These are phyloP conservation scores for Hordeum marinum DNA, from an alignment of 176 grass and related monocot species.

Conservation along the genomic window DNA sequence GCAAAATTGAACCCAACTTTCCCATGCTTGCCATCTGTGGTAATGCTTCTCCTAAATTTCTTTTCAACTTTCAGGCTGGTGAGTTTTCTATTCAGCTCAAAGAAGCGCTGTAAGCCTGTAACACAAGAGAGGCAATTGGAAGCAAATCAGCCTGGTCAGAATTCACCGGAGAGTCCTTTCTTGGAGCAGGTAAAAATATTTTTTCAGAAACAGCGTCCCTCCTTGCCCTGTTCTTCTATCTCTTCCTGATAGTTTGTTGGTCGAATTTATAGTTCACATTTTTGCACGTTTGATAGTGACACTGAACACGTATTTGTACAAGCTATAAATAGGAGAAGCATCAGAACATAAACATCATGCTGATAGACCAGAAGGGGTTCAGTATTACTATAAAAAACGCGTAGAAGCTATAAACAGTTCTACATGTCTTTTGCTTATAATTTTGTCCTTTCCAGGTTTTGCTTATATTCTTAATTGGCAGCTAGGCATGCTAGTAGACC, in stretches of 20 bases:
- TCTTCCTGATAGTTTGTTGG: slow-evolving; percentile 11
- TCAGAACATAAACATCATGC: too few relatives aligned
- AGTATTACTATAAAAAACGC: too few relatives aligned
- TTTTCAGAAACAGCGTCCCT: background rate
- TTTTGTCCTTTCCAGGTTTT: too few relatives aligned
- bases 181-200: slow-evolving; percentile 61
- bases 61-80: slow-evolving; percentile 57
- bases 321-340: too few relatives aligned
- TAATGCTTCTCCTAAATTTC: slow-evolving; percentile 5
- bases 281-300: too few relatives aligned
- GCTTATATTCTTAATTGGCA: too few relatives aligned
- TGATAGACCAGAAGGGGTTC: too few relatives aligned
- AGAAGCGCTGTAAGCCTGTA: slow-evolving; percentile 69
- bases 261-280: slow-evolving; percentile 25
- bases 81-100: slow-evolving; percentile 81
- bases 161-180: slow-evolving; percentile 72
- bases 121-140: slow-evolving; percentile 76
- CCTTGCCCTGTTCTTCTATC: background rate
- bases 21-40: background rate
- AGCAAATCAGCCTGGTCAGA: slow-evolving; percentile 47
- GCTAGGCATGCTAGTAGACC: too few relatives aligned
- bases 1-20: background rate
- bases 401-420: too few relatives aligned
- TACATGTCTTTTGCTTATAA: too few relatives aligned
- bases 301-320: too few relatives aligned